Conservation (phyloP, 2,329 filamentous ascomycete genomes). For the Sporothrix luriei region DNA sequence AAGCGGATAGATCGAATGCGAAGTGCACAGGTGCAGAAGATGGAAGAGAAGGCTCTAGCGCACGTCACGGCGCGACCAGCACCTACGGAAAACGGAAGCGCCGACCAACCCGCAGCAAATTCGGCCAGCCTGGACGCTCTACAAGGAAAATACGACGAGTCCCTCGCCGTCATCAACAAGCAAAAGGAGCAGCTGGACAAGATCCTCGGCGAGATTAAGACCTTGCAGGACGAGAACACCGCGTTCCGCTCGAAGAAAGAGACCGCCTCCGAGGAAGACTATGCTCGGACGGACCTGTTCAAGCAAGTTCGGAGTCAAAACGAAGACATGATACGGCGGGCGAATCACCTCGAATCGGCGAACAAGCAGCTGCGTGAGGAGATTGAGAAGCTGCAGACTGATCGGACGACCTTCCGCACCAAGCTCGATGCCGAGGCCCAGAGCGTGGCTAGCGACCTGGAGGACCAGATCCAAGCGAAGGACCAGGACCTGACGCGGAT, state of each 20-base stretch:
- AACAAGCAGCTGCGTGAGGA: constrained; percentile 85
- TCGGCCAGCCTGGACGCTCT: constrained; percentile 63
- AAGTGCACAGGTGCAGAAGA: constrained; percentile 84
- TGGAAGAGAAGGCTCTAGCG: constrained; percentile 85
- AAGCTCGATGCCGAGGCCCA: constrained; percentile 82
- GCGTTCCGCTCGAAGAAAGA: constrained; percentile 68
- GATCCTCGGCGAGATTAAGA: constrained; percentile 74
- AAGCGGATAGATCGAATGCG: constrained; percentile 89
- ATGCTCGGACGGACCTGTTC: constrained; percentile 88
- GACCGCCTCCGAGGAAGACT: constrained; percentile 86
- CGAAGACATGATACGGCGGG: constrained; percentile 87
- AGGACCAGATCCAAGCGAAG: constrained; percentile 76
- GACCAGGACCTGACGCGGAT: constrained; percentile 87
- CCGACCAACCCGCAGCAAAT: constrained; percentile 53
- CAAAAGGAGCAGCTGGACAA: constrained; percentile 87
- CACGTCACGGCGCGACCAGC: constrained; percentile 58
- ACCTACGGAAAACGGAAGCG: constrained; percentile 55
- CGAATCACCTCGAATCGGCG: constrained; percentile 87
- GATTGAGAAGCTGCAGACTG: constrained; percentile 79
- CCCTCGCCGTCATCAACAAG: constrained; percentile 73
- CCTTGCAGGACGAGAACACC: constrained; percentile 76
- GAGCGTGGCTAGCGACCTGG: constrained; percentile 71
- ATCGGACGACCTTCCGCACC: constrained; percentile 78
- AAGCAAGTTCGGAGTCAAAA: constrained; percentile 87
- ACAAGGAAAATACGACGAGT: constrained; percentile 75